Conservation (phyloP, 164 flowering plant species). For the Stephania japonica region DNA sequence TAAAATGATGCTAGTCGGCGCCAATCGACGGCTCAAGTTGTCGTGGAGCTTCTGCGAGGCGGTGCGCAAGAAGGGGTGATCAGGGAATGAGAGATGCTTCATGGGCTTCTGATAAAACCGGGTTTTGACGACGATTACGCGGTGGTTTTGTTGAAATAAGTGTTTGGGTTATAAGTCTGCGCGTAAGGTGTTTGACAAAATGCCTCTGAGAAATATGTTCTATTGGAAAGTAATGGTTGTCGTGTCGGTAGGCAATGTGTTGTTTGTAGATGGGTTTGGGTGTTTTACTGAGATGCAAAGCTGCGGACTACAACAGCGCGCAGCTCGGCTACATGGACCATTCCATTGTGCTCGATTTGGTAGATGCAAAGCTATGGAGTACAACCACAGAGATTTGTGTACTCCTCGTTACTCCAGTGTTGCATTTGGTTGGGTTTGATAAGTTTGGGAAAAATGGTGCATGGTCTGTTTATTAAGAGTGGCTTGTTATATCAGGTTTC, state of each 20-base stretch:
- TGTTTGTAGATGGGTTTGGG: slow-evolving; percentile 33
- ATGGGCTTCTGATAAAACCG: slow-evolving; percentile 38
- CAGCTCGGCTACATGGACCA: too few species aligned
- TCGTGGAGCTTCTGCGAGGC: slow-evolving; percentile 35
- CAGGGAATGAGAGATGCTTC: slow-evolving; percentile 34
- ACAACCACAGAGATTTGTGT: slow-evolving; percentile 39
- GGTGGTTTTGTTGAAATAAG: slow-evolving; percentile 37
- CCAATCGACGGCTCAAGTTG: slow-evolving; percentile 15
- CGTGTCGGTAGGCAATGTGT: slow-evolving; percentile 39
- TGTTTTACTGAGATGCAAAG: slow-evolving; percentile 34
- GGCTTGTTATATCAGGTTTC: slow-evolving; percentile 33
- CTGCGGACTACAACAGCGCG: too few species aligned
- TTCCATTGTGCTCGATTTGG: too few species aligned
- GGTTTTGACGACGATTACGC: slow-evolving; percentile 20
- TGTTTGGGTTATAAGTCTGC: slow-evolving; percentile 36
- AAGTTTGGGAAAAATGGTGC: slow-evolving; percentile 46
- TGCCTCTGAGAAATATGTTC: slow-evolving; percentile 39
- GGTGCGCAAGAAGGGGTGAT: slow-evolving; percentile 27
- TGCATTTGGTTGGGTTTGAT: slow-evolving; percentile 40
- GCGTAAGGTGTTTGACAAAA: slow-evolving; percentile 34
- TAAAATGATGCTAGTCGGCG: slow-evolving; percentile 3
- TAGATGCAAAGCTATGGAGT: too few species aligned
- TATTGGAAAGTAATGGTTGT: slow-evolving; percentile 64
- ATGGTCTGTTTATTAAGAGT: slow-evolving; percentile 35
- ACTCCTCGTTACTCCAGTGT: slow-evolving; percentile 38